Percentiles rank a stretch among this genome's conserved stretches.
Evolutionary conservation across 352 stramenopile species (phyloP).

Genomic region (Phytophthora sansomeana): DNA sequence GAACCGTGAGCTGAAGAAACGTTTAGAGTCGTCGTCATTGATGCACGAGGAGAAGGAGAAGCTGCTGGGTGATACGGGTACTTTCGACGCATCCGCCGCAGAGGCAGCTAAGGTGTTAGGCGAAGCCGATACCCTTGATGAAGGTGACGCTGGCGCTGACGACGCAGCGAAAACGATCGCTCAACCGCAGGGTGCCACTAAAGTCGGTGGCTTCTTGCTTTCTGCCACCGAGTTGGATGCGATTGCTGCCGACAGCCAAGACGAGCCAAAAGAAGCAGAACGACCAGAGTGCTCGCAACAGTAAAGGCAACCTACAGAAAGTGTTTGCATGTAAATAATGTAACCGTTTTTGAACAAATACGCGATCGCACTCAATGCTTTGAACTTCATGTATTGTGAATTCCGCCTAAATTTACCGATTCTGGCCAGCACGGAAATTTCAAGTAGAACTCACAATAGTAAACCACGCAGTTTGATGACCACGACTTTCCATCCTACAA

Average conservation of each 20-base stretch:
- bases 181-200: not conserved
- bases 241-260: slow-evolving; percentile 28
- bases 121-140: slow-evolving; percentile 9
- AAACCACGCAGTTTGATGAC: no score
- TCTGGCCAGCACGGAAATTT: no score
- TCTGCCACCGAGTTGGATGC: slow-evolving; percentile 36
- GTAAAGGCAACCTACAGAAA: slow-evolving; percentile 29
- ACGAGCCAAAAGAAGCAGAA: slow-evolving; percentile 47
- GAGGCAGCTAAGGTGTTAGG: slow-evolving; percentile 34
- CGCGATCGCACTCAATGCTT: no score
- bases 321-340: slow-evolving; percentile 21
- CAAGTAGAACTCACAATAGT: no score
- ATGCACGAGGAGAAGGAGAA: slow-evolving; percentile 24
- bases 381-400: no score
- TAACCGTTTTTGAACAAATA: no score
- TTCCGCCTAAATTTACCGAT: no score
- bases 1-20: slow-evolving; percentile 65
- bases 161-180: not conserved
- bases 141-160: slow-evolving; percentile 1
- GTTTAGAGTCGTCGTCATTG: slow-evolving; percentile 32
- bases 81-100: slow-evolving; percentile 38
- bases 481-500: no score
- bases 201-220: slow-evolving; percentile 48
- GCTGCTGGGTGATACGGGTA: slow-evolving; percentile 21
- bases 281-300: slow-evolving; percentile 57